These are phyloP conservation scores for Eucalyptus dawsonii DNA, from an alignment of 345 rosid species.

Conservation along the genomic window DNA sequence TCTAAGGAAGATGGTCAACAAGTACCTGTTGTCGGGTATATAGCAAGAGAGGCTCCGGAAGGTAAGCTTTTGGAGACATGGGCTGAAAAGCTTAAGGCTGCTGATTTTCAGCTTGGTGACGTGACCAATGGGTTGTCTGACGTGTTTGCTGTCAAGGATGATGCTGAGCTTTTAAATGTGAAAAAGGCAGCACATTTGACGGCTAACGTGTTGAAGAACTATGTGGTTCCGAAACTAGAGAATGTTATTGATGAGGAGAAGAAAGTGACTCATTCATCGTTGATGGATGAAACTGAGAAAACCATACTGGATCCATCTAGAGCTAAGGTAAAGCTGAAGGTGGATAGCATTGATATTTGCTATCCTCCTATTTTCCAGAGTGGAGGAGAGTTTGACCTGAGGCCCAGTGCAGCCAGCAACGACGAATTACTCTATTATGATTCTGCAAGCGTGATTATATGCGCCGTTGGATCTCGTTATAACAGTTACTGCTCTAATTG, in stretches of 20 bases:
- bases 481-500: constrained; percentile 90
- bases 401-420: constrained; percentile 89
- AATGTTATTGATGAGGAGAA: constrained; percentile 86
- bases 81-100: constrained; percentile 48
- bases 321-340: constrained; percentile 74
- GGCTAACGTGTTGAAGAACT: constrained; percentile 64
- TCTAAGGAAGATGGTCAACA: constrained; percentile 22
- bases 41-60: constrained; percentile 72
- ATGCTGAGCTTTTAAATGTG: constrained; percentile 51
- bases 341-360: constrained; percentile 89
- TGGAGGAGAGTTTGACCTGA: constrained; percentile 87
- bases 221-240: constrained; percentile 88
- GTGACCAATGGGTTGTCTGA: constrained; percentile 71
- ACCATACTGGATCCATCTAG: constrained; percentile 72
- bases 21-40: constrained; percentile 51
- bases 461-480: constrained; percentile 81
- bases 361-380: constrained; percentile 96
- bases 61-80: constrained; percentile 83
- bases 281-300: constrained; percentile 92
- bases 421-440: constrained; percentile 73
- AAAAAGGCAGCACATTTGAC: constrained; percentile 79
- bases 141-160: constrained; percentile 78
- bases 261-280: constrained; percentile 62
- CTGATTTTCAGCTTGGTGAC: constrained; percentile 49
- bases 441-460: constrained; percentile 75